Evolutionary conservation across 345 rosid genomes (phyloP), one percentile per base, ranked within the genome.

Genomic region (Salix brachista): DNA sequence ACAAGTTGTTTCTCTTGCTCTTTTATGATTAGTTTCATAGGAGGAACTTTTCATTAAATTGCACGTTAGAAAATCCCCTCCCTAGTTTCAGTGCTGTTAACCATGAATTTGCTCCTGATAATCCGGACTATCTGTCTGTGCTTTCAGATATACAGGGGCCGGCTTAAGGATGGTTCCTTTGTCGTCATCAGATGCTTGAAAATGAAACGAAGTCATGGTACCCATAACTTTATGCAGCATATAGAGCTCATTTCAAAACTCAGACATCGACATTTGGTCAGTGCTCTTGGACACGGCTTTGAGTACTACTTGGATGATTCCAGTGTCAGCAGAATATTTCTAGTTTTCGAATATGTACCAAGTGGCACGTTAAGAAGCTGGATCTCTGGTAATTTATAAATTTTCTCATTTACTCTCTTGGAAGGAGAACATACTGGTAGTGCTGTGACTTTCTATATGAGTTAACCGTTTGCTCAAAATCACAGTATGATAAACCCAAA

Each of bases 301-400:
- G 98, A 91, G 65, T 93, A 92, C 84, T 93, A 96, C 88, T 87
- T 92, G 79, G 97, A 93, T 77, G 97, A 96, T 83, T 92, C 98
- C 39, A 92, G 91, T 28, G 95, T 96, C 83, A 93, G 97, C 87
- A 92, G 97, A 89, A 87, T 91, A 80, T 96, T 96, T 79, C 88
- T 91, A 18, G 83, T 93, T 42, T 93, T 96, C 13, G 98, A 96
- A 86, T 90, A 91, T 64, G 96, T 93, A 71, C 94, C 92, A 64
- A 93, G 92, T 75, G 98, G 97, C 74, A 91, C 86, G 13, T 85
- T 96, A 72, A 88, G 97, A 80, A 88, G 88, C 87, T 92, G 99
- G 97, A 84, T 92, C 67, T 89, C 97, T 18, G 97, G 99, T 96
- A 89, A 80, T 76, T 37, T 67, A 64, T 4, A 17, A 76, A 80